phyloP scores from a whole-genome alignment of 2,329 filamentous ascomycete species.

The Ophiostoma tasmaniense region DNA sequence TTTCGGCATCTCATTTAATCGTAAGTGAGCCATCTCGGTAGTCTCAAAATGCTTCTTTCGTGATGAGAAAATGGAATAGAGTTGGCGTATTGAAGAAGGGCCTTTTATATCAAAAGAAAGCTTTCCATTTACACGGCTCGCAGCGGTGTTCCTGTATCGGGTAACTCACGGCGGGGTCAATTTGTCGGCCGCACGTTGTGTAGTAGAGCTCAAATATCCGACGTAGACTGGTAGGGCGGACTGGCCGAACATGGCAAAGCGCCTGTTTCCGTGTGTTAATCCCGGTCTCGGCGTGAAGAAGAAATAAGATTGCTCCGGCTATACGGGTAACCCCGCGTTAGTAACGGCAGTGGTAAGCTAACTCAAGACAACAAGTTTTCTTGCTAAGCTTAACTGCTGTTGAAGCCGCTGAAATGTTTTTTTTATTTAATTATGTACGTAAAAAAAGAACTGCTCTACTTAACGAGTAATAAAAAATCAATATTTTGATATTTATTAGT shows the following conservation, averaged over 20 bases:
- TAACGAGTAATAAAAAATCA: no score
- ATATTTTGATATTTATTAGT: no score
- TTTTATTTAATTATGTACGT: no score
- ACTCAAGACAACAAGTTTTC: background rate
- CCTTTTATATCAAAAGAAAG: background rate
- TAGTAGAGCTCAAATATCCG: background rate
- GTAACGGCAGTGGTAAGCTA: background rate
- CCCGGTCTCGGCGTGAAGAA: background rate
- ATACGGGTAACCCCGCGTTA: background rate
- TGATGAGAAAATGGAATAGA: background rate
- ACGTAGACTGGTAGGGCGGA: background rate
- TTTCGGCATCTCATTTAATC: background rate
- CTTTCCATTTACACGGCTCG: background rate
- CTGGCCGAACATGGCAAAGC: conserved; percentile 6
- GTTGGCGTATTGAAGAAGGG: no score
- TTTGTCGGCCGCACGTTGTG: background rate
- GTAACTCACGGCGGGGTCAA: background rate
- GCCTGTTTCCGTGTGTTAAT: background rate
- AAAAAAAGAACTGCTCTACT: no score
- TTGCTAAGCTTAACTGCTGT: no score
- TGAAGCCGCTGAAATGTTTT: no score
- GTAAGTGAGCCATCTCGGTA: background rate
- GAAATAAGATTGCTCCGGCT: background rate
- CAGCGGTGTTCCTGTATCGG: background rate
- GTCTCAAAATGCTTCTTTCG: background rate